These are phyloP conservation scores for Aspergillus sp. DNA, from an alignment of 2,329 filamentous ascomycete genomes.

Conservation along the genomic window DNA sequence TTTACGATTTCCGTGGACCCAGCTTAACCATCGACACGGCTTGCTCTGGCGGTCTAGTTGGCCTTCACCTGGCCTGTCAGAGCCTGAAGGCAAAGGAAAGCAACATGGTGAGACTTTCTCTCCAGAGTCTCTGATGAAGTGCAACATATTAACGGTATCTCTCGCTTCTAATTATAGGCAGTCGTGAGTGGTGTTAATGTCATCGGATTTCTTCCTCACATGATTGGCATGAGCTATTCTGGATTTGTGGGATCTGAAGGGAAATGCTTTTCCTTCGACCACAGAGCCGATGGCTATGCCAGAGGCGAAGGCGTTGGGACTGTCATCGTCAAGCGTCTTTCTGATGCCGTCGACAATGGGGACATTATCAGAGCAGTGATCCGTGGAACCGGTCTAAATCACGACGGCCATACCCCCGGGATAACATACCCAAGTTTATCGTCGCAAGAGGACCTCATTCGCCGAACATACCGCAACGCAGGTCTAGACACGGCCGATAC, in stretches of 20 bases:
- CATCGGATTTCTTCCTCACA: constrained; percentile 33
- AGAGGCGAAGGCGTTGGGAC: constrained; percentile 51
- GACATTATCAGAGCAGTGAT: constrained; percentile 42
- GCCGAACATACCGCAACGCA: constrained; percentile 30
- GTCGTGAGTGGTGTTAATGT: constrained; percentile 40
- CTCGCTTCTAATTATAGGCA: constrained; percentile 17
- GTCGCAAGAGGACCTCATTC: constrained; percentile 39
- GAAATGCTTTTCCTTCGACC: constrained; percentile 31
- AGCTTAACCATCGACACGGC: constrained; percentile 41
- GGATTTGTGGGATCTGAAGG: constrained; percentile 38
- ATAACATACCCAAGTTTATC: constrained; percentile 41
- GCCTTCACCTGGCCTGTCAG: constrained; percentile 39
- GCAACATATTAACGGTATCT: not conserved
- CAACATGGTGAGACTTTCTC: constrained; percentile 22
- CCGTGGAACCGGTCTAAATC: constrained; percentile 26
- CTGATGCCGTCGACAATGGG: constrained; percentile 46
- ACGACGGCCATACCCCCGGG: constrained; percentile 34
- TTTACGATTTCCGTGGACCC: constrained; percentile 25
- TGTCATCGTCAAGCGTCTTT: constrained; percentile 41
- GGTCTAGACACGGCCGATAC: constrained; percentile 19
- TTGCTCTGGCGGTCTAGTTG: constrained; percentile 40
- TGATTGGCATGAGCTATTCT: constrained; percentile 32
- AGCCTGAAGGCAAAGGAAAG: constrained; percentile 21
- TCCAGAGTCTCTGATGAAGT: not conserved
- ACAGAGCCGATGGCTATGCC: constrained; percentile 43